Percentiles rank a stretch among this genome's conserved stretches.
Evolutionary conservation across 148 eudicot genomes (phyloP).

Genomic region (Rheum nobile): DNA sequence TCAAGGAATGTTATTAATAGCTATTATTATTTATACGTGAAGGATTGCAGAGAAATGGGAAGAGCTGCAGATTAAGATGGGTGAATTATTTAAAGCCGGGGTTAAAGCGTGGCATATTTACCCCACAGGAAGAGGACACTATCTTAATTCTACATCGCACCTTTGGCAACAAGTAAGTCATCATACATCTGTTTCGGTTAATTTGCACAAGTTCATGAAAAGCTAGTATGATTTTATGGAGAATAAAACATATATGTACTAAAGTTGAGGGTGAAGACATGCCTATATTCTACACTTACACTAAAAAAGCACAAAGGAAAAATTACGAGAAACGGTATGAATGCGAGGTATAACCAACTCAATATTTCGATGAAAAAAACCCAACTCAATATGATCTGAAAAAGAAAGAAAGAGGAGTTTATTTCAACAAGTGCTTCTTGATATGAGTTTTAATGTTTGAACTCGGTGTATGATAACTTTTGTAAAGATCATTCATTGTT

Average conservation of each 20-base stretch:
- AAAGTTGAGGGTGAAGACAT: too few species aligned
- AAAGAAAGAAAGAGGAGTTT: too few species aligned
- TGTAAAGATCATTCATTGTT: too few species aligned
- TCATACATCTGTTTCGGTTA: neutral
- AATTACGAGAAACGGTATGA: too few species aligned
- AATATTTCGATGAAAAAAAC: too few species aligned
- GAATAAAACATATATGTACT: neutral
- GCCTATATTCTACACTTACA: neutral
- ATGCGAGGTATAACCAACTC: too few species aligned
- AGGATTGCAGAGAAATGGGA: constrained; percentile 78
- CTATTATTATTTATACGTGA: neutral
- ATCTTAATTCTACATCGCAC: constrained; percentile 51
- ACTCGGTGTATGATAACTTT: too few species aligned
- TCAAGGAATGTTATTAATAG: too few species aligned
- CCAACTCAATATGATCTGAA: neutral
- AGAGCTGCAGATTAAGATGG: constrained; percentile 85
- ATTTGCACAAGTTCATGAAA: neutral
- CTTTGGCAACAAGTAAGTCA: constrained; percentile 81
- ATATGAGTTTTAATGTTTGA: too few species aligned
- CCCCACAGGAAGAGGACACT: constrained; percentile 43
- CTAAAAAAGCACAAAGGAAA: too few species aligned
- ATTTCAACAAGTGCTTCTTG: too few species aligned
- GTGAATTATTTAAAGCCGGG: constrained; percentile 75
- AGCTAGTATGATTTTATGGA: too few species aligned
- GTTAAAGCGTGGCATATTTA: constrained; percentile 55